Base-by-base conservation (phyloP, 768 basidiomycete species). In the Naganishia onofrii region DNA sequence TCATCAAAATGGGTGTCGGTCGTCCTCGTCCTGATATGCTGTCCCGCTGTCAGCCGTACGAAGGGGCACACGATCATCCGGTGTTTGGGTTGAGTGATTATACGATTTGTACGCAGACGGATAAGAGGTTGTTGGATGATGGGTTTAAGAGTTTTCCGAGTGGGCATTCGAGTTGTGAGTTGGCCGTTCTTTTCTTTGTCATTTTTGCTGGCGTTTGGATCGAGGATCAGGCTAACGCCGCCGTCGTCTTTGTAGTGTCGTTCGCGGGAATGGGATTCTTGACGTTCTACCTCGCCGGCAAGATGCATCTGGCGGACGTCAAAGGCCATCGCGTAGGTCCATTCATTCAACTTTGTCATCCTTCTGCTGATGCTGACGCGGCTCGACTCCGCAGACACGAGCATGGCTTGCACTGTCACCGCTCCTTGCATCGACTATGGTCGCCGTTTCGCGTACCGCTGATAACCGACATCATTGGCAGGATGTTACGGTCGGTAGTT, bases 401-500 rank as follows among this genome's bases (percentile, higher is more conserved):
- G 88, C 90, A 17, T 99, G 94, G 94, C 79, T 94, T 51, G 84
- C 90, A 0, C 75, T 93, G 0, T 79, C 86, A 0, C 96, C 95
- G 1, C 85, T 95, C 55, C 81, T 87, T 36, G 93, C 85, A 10
- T 93, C 92, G 1, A 83, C 78, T 0, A 76, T 82, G 72, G 81
- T 84, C 44, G 82, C 82, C 21, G 79, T 80, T 65, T 90, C 89
- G 7, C 87, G 94, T 23, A 93, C 91, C 2, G 93, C 94, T 90
- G 93, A 95, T 81, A 89, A 89, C 74, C 86, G 93, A 69, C 90
- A 95, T 80, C 92, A 95, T 79, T 93, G 91, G 90, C 88, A 92
- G 6, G 95, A 99, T 74, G 90, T 96, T 52, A 76, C 92, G 10
- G 87, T 90, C 1, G 93, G 94, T 6, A 85, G 88, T 2, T 66